These are phyloP conservation scores for Camelina hispida DNA, from an alignment of 345 rosid species.

Conservation along the genomic window DNA sequence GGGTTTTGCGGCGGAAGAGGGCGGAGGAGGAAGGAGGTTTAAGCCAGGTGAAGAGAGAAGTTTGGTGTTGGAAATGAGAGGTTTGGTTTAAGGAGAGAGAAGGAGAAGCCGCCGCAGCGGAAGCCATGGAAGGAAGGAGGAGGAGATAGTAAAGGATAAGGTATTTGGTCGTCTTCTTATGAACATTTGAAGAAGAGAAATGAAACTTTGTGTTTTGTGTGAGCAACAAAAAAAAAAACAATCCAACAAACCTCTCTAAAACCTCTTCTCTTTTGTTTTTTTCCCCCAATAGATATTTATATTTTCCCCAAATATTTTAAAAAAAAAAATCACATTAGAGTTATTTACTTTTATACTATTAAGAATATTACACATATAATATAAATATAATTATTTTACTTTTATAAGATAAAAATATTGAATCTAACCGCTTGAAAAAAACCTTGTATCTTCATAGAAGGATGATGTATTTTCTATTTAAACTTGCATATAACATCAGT, in stretches of 20 bases:
- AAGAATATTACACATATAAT: too few relatives aligned
- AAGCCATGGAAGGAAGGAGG: conserved; percentile 51
- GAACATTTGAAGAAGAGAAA: conserved; percentile 40
- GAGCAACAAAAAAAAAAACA: background rate
- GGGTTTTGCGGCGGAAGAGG: conserved; percentile 53
- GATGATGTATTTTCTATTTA: too few relatives aligned
- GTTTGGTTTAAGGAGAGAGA: conserved; percentile 48
- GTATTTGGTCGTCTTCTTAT: conserved; percentile 13
- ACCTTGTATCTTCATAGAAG: too few relatives aligned
- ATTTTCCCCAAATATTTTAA: background rate
- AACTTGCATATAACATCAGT: too few relatives aligned
- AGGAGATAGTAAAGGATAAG: conserved; percentile 46
- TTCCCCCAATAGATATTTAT: background rate
- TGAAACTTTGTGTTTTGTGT: background rate
- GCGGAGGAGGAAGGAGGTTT: conserved; percentile 44
- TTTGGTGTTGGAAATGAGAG: conserved; percentile 53
- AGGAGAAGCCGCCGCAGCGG: conserved; percentile 46
- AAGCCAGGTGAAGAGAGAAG: conserved; percentile 41
- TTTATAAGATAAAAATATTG: too few relatives aligned
- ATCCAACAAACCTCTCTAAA: conserved; percentile 56
- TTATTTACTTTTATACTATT: too few relatives aligned
- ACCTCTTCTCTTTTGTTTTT: conserved; percentile 47
- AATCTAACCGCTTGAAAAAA: too few relatives aligned
- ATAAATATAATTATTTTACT: too few relatives aligned
- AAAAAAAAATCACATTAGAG: background rate